Evolutionary conservation across 805 yeast genomes (phyloP), one percentile per base, ranked within the genome.

Genomic region (Cyberlindnera bimundalis): DNA sequence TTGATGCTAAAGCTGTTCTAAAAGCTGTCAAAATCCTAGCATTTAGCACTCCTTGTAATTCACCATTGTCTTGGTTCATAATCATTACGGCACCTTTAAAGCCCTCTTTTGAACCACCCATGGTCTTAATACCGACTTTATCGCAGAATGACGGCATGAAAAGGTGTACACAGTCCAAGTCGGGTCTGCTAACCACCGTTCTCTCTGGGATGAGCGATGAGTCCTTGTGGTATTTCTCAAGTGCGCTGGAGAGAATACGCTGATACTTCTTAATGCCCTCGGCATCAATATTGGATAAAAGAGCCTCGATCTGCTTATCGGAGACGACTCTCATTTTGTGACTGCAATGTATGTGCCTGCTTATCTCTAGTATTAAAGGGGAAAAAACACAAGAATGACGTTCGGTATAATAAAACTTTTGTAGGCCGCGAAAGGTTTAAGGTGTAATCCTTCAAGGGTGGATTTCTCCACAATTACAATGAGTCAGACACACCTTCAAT

Each of bases 101-200:
- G 0, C 87, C 87, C 24, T 70, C 59, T 2, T 65, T 64, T 0
- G 84, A 78, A 0, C 79, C 81, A 15, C 78, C 74, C 16, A 81
- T 58, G 0, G 80, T 73, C 60, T 81, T 81, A 51, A 81, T 64
- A 9, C 87, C 87, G 12, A 74, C 79, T 21, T 60, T 51, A 5
- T 71, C 67, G 13, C 78, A 77, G 4, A 74, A 66, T n/a, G 82
- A 74, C 4, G 84, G 83, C 87, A 81, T 81, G 58, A 77, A 78
- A 23, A 81, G 52, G 55, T 80, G 84, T 2, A 73, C 65, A 3
- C 74, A 57, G 5, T 40, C 41, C 16, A 56, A 48, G 46, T 64
- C 59, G 33, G 68, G 56, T 48, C 74, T 58, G 21, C 54, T 50
- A 32, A 68, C 55, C 6, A 75, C 79, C 5, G 71, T 74, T 51